Base-by-base conservation (phyloP, 2,329 filamentous ascomycete genomes). In the Myriangium duriaei region DNA sequence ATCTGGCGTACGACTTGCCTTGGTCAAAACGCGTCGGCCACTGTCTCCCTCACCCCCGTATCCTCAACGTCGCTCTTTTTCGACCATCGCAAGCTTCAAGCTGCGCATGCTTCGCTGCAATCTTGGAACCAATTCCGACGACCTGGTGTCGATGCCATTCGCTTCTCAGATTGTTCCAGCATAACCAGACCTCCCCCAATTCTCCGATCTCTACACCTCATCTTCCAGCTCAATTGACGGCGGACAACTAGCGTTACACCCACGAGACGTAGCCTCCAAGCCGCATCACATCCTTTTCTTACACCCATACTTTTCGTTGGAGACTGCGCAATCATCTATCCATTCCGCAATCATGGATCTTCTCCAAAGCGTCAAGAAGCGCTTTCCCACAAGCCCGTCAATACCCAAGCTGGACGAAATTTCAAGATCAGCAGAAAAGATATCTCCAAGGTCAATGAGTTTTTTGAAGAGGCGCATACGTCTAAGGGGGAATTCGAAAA, bases 391-490 rank as follows among this genome's bases (percentile, higher is more conserved):
- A 18, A 50, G 63, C 28, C 57, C 62, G 40, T 52, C 53, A 38
- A 47, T 63, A 18, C 61, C 66, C 18, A 63, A 60, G 33, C 51
- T 65, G 32, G 62, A 67, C 42, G 57, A 61, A 37, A 43, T 63
- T 39, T 60, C 56, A 42, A 57, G 53, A 46, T 61, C 58, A 21
- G 55, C 59, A 35, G 61, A 63, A 41, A 60, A 61, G 45, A 48
- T 58, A 9, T 52, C 60, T 5, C 64, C 72, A 12, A 67, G 68
- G 51, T 26, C 21, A 7, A 67, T 92, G 52, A 79, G 81, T 45
- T 92, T 95, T 60, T 83, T 96, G 59, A 72, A 79, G 50, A 75
- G 84, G 55, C 83, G 88, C 36, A 74, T 98, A 67, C 79, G 87
- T 50, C 67, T 98, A 65, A 81, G 79, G 63, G 84, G 85, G 52